Conservation (phyloP, 2,329 filamentous ascomycete genomes). For the Hypoxylon sp. region DNA sequence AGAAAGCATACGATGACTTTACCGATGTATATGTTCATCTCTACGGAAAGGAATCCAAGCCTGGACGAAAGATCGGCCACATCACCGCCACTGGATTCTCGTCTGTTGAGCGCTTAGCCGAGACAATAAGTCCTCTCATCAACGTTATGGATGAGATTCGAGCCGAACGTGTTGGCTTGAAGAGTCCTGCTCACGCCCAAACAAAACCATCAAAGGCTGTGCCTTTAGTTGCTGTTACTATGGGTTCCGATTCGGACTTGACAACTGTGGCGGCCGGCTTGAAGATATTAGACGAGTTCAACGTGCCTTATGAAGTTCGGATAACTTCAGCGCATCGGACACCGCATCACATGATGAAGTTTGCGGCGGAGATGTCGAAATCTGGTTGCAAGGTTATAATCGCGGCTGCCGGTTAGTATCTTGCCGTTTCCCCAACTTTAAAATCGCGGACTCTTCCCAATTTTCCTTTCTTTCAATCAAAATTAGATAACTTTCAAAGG, state of each 20-base stretch:
- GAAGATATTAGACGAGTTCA: slow-evolving; percentile 76
- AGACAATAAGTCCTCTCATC: slow-evolving; percentile 77
- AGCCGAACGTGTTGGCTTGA: slow-evolving; percentile 63
- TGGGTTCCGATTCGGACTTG: slow-evolving; percentile 87
- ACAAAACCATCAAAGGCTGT: slow-evolving; percentile 47
- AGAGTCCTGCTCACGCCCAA: slow-evolving; percentile 52
- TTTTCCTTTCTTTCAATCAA: neutral
- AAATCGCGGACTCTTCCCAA: too few relatives aligned
- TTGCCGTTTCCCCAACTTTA: neutral
- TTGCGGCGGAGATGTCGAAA: slow-evolving; percentile 73
- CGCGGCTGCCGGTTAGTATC: slow-evolving; percentile 71
- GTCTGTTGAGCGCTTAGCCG: slow-evolving; percentile 73
- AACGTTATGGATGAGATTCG: slow-evolving; percentile 72
- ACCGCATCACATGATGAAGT: slow-evolving; percentile 76
- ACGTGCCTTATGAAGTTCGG: slow-evolving; percentile 78
- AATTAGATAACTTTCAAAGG: neutral
- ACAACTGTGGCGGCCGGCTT: slow-evolving; percentile 76
- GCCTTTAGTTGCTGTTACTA: slow-evolving; percentile 81
- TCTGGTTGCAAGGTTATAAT: slow-evolving; percentile 81
- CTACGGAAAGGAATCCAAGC: slow-evolving; percentile 91
- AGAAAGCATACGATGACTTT: slow-evolving; percentile 60
- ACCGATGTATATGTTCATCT: slow-evolving; percentile 79
- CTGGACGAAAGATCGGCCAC: slow-evolving; percentile 94
- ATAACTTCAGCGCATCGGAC: slow-evolving; percentile 88
- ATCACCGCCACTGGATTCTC: slow-evolving; percentile 83